Evolutionary conservation across 2,329 filamentous ascomycete species (phyloP).

Genomic region (Epichloe elymi): DNA sequence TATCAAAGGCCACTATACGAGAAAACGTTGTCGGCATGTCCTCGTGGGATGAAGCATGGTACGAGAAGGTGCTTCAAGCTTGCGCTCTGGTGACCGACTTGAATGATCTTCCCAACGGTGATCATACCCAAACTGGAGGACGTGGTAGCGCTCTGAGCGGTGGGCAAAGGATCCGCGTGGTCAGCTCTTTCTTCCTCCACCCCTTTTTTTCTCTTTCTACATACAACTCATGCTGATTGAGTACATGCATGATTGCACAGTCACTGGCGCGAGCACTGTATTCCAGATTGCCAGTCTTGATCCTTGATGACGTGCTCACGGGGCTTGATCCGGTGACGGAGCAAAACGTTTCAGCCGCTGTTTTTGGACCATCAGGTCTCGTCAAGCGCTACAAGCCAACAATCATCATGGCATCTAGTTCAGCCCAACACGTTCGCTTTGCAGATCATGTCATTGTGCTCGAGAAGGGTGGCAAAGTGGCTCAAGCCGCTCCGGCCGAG

Average conservation of each 20-base stretch:
- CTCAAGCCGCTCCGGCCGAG: conserved; percentile 8
- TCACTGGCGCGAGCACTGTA: too few relatives aligned
- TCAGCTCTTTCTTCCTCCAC: too few relatives aligned
- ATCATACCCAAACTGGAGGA: conserved; percentile 10
- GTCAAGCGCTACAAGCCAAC: too few relatives aligned
- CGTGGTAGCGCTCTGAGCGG: conserved; percentile 13
- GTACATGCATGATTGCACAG: too few relatives aligned
- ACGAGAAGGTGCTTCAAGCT: conserved; percentile 9
- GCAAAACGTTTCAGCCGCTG: too few relatives aligned
- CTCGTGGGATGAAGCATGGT: conserved; percentile 9
- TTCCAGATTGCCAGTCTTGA: too few relatives aligned
- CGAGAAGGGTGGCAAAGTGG: conserved; percentile 9
- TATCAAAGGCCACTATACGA: conserved; percentile 10
- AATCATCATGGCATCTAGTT: too few relatives aligned
- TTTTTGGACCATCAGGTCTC: too few relatives aligned
- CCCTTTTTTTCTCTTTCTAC: too few relatives aligned
- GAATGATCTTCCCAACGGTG: conserved; percentile 9
- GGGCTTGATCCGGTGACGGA: too few relatives aligned
- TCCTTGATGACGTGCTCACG: too few relatives aligned
- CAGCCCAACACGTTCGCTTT: conserved; percentile 10
- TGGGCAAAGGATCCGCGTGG: conserved; percentile 14
- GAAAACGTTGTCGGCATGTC: conserved; percentile 13
- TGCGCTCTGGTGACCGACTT: conserved; percentile 10
- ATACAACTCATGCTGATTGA: too few relatives aligned
- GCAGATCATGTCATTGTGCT: conserved; percentile 13